Base-by-base conservation (phyloP, 202 grass and related monocot species). In the Tripidium arundinaceum region DNA sequence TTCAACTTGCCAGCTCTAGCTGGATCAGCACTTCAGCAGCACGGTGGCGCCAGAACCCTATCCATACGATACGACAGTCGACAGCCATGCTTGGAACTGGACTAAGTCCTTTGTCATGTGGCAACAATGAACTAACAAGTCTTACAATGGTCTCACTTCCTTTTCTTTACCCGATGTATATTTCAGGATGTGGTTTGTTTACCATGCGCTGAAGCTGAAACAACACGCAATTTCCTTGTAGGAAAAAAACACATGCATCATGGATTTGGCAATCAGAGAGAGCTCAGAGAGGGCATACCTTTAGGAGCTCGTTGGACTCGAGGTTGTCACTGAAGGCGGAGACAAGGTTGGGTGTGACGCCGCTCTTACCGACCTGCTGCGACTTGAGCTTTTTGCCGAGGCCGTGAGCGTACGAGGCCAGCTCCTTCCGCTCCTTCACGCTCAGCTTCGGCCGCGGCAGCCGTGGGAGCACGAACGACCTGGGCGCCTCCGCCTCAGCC, bases 251-350 rank as follows among this genome's bases (percentile, higher is more conserved):
- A 33, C 49, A 10, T 33, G 24, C 54, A 46, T 12, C 36, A 27
- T 34, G 68, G 52, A 61, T 25, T 72, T 39, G 37, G 45, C 45
- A 74, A 67, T 26, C 31, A 14, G 47, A 36, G 12, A 57, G 42
- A 1, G 18, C 18, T 50, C 49, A 8, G 9, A 12, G 52, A 58
- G 72, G 12, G 39, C 7, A 24, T 68, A 98, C 95, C 88, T 91
- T 95, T 65, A 95, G 96, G 76, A 98, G 96, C 82, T 98, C 96
- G 74, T 98, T 98, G 50, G 92, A 87, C 54, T 98, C 92, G 4
- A 95, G 92, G 70, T 82, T 91, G 75, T 95, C 92, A 5, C 84
- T 79, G 82, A 95, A 98, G 46, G 96, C 89, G 25, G 86, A 57
- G 6, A 86, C 86, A 61, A 98, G 82, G 59, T 87, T 75, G 11